phyloP scores from a whole-genome alignment of 331 rosid species.

The Pyrus hybrid region DNA sequence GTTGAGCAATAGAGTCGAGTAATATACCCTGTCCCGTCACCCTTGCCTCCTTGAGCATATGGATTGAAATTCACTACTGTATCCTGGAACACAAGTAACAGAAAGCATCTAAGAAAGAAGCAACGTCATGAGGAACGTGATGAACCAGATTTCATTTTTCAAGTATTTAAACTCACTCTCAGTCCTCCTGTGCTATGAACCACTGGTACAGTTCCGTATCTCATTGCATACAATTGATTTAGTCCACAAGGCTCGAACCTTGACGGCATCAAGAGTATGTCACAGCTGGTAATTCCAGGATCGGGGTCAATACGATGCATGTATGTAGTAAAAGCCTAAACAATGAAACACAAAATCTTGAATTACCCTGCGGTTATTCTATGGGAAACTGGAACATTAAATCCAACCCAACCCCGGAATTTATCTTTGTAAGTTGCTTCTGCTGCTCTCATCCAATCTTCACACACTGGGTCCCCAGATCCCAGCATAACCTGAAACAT shows the following conservation, averaged over 20 bases:
- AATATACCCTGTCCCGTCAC: constrained; percentile 76
- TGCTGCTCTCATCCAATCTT: constrained; percentile 85
- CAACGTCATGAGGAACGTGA: not conserved
- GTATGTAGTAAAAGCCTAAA: not conserved
- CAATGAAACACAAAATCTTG: not conserved
- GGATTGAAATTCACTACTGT: constrained; percentile 65
- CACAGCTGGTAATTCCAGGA: constrained; percentile 53
- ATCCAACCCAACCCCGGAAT: constrained; percentile 93
- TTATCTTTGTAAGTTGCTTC: constrained; percentile 51
- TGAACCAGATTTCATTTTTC: not conserved
- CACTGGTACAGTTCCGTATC: constrained; percentile 87
- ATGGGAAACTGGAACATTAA: constrained; percentile 78
- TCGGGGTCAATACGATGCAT: constrained; percentile 13
- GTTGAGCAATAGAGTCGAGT: not conserved
- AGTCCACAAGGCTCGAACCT: constrained; percentile 86
- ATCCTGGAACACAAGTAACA: constrained; percentile 44
- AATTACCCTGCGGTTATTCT: constrained; percentile 78
- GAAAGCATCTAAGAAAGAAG: constrained; percentile 6
- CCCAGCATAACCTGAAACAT: constrained; percentile 78
- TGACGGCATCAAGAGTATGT: constrained; percentile 84
- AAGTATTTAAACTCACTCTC: constrained; percentile 48
- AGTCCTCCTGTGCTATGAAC: constrained; percentile 90
- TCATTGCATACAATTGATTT: constrained; percentile 86
- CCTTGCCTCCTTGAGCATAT: constrained; percentile 40
- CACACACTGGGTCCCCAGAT: constrained; percentile 53